These are phyloP conservation scores for Phytomonas francai DNA, from an alignment of 208 protist genomes.

Conservation along the genomic window DNA sequence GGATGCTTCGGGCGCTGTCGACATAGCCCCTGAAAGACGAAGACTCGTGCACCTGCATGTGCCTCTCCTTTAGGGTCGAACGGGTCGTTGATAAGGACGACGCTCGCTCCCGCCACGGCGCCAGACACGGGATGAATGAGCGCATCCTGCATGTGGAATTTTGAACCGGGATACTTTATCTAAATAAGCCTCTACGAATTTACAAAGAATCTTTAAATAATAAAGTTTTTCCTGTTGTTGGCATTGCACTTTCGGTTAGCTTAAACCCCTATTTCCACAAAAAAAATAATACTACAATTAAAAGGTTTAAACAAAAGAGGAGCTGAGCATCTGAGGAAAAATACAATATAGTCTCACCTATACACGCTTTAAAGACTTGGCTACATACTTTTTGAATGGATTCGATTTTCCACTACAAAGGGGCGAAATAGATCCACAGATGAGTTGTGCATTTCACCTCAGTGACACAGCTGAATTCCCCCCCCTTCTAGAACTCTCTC, in stretches of 20 bases:
- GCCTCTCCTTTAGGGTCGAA: slow-evolving; percentile 89
- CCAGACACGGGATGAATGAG: slow-evolving; percentile 55
- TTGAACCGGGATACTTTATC: not conserved
- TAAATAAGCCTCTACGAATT: slow-evolving; percentile 1
- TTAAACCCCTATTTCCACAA: not conserved
- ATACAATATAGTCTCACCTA: too few relatives aligned
- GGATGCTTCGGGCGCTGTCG: slow-evolving; percentile 41
- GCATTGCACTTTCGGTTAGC: not conserved
- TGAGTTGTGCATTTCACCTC: too few relatives aligned
- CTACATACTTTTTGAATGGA: too few relatives aligned
- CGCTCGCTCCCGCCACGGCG: slow-evolving; percentile 46
- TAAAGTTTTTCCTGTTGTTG: not conserved
- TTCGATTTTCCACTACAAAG: too few relatives aligned
- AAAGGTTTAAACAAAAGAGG: too few relatives aligned
- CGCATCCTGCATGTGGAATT: too few relatives aligned
- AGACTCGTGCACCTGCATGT: slow-evolving; percentile 53
- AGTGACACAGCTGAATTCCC: too few relatives aligned
- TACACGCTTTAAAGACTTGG: too few relatives aligned
- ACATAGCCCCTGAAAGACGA: slow-evolving; percentile 40
- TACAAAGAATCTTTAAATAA: slow-evolving; percentile 6
- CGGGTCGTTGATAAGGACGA: slow-evolving; percentile 79
- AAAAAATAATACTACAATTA: slow-evolving; percentile 7
- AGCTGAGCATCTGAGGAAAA: too few relatives aligned
- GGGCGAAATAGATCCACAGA: too few relatives aligned
- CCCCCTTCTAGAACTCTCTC: too few relatives aligned